Evolutionary conservation across 441 rosid species (phyloP).

Genomic region (Corymbia calophylla): DNA sequence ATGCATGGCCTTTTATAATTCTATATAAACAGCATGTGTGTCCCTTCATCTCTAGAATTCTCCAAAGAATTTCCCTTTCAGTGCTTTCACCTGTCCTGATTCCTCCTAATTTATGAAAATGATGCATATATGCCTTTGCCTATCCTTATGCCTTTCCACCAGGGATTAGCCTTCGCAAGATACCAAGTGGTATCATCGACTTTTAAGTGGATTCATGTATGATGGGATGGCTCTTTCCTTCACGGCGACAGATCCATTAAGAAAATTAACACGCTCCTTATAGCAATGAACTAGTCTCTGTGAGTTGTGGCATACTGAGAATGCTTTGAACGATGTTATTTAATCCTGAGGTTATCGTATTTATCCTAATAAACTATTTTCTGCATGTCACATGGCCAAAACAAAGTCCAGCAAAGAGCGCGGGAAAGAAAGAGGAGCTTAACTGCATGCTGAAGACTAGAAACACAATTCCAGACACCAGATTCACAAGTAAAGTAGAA

Average conservation of each 20-base stretch:
- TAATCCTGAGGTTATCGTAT: background rate
- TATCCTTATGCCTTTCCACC: background rate
- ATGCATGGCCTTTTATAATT: background rate
- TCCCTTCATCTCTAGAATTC: background rate
- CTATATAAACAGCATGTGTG: background rate
- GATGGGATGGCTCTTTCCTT: background rate
- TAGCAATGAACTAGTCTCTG: background rate
- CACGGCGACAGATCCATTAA: background rate
- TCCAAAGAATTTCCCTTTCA: background rate
- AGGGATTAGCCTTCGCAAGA: background rate
- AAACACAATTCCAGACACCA: background rate
- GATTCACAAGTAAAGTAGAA: background rate
- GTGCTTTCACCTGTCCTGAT: background rate
- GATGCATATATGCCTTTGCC: background rate
- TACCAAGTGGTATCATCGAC: background rate
- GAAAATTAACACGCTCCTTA: background rate
- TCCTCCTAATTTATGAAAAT: background rate
- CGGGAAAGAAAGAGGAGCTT: background rate
- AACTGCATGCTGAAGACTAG: background rate
- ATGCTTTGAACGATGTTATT: background rate
- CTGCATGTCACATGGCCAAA: background rate
- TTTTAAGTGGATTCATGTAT: background rate
- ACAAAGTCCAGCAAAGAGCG: background rate
- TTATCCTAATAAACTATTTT: background rate
- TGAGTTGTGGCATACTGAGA: background rate